phyloP scores from a whole-genome alignment of 305 asterid genomes.

The Euphrasia arctica region DNA sequence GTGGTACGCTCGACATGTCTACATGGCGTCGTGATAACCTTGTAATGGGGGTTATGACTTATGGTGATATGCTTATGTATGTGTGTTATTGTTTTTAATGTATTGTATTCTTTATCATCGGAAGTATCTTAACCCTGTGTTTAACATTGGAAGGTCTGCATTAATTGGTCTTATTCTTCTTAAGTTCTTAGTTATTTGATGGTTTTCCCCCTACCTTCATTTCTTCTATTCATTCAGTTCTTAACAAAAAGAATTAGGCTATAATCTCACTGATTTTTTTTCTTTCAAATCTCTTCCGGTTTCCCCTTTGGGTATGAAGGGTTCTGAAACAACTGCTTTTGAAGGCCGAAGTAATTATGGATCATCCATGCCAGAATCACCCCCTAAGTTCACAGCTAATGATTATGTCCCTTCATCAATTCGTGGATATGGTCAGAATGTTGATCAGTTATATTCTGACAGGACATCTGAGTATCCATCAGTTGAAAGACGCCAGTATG shows the following conservation, averaged over 20 bases:
- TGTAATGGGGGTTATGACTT: no score
- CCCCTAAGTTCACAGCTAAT: constrained; percentile 62
- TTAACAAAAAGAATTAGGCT: constrained; percentile 10
- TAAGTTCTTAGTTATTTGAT: constrained; percentile 3
- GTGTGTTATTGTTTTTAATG: background rate
- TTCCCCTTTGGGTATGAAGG: constrained; percentile 63
- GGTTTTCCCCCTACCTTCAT: background rate
- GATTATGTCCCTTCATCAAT: constrained; percentile 69
- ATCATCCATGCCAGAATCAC: constrained; percentile 64
- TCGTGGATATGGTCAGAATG: constrained; percentile 70
- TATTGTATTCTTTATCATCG: background rate
- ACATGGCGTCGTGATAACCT: no score
- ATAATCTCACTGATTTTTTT: constrained; percentile 17
- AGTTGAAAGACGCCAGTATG: constrained; percentile 67
- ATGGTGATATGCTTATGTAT: no score
- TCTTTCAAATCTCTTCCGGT: constrained; percentile 37
- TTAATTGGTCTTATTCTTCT: constrained; percentile 13
- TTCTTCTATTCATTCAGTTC: constrained; percentile 3
- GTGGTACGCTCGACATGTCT: no score
- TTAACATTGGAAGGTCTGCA: background rate
- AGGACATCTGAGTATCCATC: constrained; percentile 72
- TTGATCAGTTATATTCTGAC: constrained; percentile 70
- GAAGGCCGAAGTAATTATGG: constrained; percentile 76
- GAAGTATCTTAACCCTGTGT: background rate
- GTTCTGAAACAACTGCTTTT: constrained; percentile 55